Conservation (phyloP, 805 yeast genomes). For the Candida ficus region DNA sequence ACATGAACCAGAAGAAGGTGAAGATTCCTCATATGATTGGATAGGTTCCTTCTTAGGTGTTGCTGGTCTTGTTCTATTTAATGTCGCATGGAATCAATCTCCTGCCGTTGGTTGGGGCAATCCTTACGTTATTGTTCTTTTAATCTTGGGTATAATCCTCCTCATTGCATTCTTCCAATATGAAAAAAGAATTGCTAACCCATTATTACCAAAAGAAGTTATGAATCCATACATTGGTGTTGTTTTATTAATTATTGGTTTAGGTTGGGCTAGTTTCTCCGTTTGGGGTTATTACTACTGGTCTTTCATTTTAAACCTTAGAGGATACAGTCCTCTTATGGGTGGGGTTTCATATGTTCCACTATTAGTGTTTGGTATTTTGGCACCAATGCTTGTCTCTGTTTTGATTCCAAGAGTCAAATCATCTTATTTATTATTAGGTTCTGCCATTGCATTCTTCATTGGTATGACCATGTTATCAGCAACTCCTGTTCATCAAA, state of each 20-base stretch:
- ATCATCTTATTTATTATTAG: slow-evolving; percentile 45
- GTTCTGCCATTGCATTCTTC: slow-evolving; percentile 49
- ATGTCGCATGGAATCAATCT: slow-evolving; percentile 72
- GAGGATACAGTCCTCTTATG: slow-evolving; percentile 42
- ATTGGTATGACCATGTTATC: slow-evolving; percentile 50
- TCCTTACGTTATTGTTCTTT: slow-evolving; percentile 52
- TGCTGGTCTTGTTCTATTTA: slow-evolving; percentile 54
- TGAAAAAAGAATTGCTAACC: slow-evolving; percentile 43
- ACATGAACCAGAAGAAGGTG: slow-evolving; percentile 10
- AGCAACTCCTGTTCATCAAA: slow-evolving; percentile 52
- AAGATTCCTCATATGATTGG: slow-evolving; percentile 37
- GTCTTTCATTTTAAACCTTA: slow-evolving; percentile 44
- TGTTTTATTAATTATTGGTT: slow-evolving; percentile 44
- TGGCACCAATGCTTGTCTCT: slow-evolving; percentile 52
- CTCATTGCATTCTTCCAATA: slow-evolving; percentile 41
- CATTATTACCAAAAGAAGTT: slow-evolving; percentile 48
- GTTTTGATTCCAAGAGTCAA: slow-evolving; percentile 39
- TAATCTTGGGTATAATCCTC: slow-evolving; percentile 43
- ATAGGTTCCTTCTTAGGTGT: slow-evolving; percentile 55
- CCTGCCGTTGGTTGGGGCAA: slow-evolving; percentile 64
- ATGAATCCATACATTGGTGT: slow-evolving; percentile 41
- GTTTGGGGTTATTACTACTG: slow-evolving; percentile 64
- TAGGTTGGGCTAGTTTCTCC: slow-evolving; percentile 80
- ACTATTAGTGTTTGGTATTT: slow-evolving; percentile 45
- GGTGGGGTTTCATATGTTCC: slow-evolving; percentile 43